Evolutionary conservation across 306 rosid species (phyloP).

Genomic region (Glycyrrhiza uralensis): DNA sequence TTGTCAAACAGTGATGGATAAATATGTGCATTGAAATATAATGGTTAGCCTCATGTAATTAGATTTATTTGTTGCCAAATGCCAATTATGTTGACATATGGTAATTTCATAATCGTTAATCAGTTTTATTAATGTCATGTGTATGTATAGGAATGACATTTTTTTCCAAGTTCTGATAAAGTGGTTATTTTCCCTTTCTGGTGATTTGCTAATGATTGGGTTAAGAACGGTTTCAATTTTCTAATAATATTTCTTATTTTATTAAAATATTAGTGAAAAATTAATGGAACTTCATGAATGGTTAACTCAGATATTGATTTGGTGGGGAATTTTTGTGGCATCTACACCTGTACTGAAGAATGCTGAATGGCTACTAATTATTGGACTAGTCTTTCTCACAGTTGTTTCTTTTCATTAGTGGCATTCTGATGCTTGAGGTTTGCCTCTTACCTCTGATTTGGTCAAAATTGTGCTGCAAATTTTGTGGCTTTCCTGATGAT

Average conservation of each 20-base stretch:
- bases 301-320: slow-evolving; percentile 66
- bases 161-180: too few relatives aligned
- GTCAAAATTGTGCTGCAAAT: not conserved
- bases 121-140: too few relatives aligned
- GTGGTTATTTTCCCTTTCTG: not conserved
- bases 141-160: too few relatives aligned
- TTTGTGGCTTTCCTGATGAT: slow-evolving; percentile 17
- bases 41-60: too few relatives aligned
- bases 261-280: not conserved
- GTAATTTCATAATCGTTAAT: too few relatives aligned
- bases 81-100: too few relatives aligned
- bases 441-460: slow-evolving; percentile 37
- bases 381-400: slow-evolving; percentile 81
- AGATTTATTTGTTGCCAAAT: too few relatives aligned
- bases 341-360: slow-evolving; percentile 68
- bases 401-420: slow-evolving; percentile 94
- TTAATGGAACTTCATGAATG: slow-evolving; percentile 23
- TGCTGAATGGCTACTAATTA: slow-evolving; percentile 86
- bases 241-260: not conserved
- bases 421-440: slow-evolving; percentile 93
- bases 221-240: not conserved
- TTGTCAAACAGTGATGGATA: too few relatives aligned
- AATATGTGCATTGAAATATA: too few relatives aligned
- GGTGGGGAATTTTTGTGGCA: slow-evolving; percentile 98
- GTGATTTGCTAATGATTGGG: not conserved